phyloP scores from a whole-genome alignment of 192 early-diverging fungal genomes.

The Coemansia sp. region DNA sequence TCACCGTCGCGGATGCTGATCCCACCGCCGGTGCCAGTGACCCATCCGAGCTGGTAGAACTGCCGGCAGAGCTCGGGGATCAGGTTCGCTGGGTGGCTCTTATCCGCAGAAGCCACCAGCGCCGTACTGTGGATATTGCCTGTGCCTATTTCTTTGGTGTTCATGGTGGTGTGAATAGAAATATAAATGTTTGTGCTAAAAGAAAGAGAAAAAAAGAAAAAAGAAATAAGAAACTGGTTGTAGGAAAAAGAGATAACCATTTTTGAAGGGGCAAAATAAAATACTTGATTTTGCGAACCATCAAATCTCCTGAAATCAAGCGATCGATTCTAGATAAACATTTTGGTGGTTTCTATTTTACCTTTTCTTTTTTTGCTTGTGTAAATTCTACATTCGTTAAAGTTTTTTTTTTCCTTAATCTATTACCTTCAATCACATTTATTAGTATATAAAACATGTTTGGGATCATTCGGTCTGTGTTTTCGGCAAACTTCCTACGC shows the following conservation, averaged over 20 bases:
- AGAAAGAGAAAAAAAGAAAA: neutral
- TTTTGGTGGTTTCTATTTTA: no score
- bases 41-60: constrained; percentile 92
- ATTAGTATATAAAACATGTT: constrained; percentile 18
- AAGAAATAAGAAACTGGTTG: neutral
- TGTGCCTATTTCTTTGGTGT: neutral
- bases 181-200: neutral
- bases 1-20: constrained; percentile 78
- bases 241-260: neutral
- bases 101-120: constrained; percentile 60
- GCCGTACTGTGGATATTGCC: constrained; percentile 15
- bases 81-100: constrained; percentile 74
- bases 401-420: neutral
- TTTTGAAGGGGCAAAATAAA: no score
- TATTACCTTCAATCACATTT: neutral
- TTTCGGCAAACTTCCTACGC: constrained; percentile 34
- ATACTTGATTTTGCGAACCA: no score
- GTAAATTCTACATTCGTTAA: neutral
- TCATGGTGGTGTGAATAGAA: neutral
- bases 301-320: no score
- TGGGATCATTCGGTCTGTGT: constrained; percentile 23
- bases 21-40: constrained; percentile 93
- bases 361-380: no score
- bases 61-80: constrained; percentile 89
- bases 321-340: neutral